A percentile compares a stretch with the other conserved stretches of the same genome.
Evolutionary conservation across 441 rosid species (phyloP).

Genomic region (Sinapis alba): DNA sequence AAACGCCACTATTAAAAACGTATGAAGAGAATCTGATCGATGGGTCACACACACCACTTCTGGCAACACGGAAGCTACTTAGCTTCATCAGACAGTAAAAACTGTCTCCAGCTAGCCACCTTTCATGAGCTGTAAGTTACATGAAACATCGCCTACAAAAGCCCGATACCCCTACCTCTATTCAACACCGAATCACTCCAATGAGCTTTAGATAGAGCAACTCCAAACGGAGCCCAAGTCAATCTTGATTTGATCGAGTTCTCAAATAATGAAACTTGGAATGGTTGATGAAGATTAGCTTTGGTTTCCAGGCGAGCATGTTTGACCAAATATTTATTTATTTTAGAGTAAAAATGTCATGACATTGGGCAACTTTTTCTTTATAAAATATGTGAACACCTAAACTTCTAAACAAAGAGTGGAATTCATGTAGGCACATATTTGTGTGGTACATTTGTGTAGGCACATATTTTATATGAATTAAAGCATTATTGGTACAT

Average conservation of each 20-base stretch:
- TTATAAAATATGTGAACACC: not conserved
- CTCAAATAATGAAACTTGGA: not conserved
- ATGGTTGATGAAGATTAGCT: not conserved
- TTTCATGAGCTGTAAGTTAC: no score
- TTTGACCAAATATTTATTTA: not conserved
- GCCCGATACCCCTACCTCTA: not conserved
- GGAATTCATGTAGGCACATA: conserved; percentile 4
- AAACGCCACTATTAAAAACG: not conserved
- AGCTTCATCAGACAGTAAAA: no score
- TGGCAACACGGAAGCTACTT: not conserved
- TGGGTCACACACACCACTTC: not conserved
- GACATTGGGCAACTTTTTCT: not conserved
- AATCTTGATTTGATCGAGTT: conserved; percentile 4
- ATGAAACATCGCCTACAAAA: not conserved
- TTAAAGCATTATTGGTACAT: not conserved
- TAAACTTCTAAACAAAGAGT: conserved; percentile 11
- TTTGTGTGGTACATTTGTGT: not conserved
- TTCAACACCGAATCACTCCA: not conserved
- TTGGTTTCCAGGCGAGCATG: not conserved
- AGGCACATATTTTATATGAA: not conserved
- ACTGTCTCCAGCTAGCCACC: no score
- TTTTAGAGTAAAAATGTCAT: not conserved
- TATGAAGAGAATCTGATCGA: not conserved
- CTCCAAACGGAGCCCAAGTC: not conserved
- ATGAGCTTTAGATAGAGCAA: not conserved